Conservation (phyloP, 2,329 filamentous ascomycete genomes). For the Fusarium armeniacum region DNA sequence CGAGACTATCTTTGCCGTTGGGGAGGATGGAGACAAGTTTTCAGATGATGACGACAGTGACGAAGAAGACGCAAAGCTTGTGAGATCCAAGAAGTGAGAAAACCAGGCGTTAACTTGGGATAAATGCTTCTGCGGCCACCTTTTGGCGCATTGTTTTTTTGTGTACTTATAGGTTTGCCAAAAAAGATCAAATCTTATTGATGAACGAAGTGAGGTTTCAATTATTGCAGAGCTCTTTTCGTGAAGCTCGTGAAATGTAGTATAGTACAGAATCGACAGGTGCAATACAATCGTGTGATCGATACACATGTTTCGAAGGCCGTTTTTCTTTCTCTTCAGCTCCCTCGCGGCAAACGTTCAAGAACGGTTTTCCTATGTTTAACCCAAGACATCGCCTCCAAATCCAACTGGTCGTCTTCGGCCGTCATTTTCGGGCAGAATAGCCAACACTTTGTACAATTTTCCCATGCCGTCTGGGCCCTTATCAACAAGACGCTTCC, state of each 20-base stretch:
- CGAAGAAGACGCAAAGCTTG: slow-evolving; percentile 69
- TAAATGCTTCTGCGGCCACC: slow-evolving; percentile 11
- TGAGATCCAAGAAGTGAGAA: slow-evolving; percentile 61
- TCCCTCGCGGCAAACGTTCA: background rate
- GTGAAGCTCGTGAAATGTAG: slow-evolving; percentile 14
- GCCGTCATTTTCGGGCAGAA: slow-evolving; percentile 84
- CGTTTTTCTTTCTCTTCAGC: background rate
- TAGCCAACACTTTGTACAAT: slow-evolving; percentile 92
- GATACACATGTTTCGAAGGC: slow-evolving; percentile 35
- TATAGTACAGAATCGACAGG: slow-evolving; percentile 16
- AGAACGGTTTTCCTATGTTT: background rate
- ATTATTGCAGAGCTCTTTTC: slow-evolving; percentile 11
- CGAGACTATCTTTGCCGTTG: slow-evolving; percentile 96
- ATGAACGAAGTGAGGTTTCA: slow-evolving; percentile 41
- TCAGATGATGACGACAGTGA: slow-evolving; percentile 78
- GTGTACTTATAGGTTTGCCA: slow-evolving; percentile 42
- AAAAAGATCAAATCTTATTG: slow-evolving; percentile 31
- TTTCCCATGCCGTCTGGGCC: slow-evolving; percentile 91
- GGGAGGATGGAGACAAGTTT: slow-evolving; percentile 86
- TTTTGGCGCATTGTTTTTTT: slow-evolving; percentile 32
- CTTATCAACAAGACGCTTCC: slow-evolving; percentile 86
- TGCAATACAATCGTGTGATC: slow-evolving; percentile 22
- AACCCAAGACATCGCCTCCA: slow-evolving; percentile 74
- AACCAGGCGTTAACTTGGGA: slow-evolving; percentile 7
- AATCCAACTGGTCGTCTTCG: slow-evolving; percentile 88